Base-by-base conservation (phyloP, 176 grass and related monocot genomes). In the Tillandsia fasciculata region DNA sequence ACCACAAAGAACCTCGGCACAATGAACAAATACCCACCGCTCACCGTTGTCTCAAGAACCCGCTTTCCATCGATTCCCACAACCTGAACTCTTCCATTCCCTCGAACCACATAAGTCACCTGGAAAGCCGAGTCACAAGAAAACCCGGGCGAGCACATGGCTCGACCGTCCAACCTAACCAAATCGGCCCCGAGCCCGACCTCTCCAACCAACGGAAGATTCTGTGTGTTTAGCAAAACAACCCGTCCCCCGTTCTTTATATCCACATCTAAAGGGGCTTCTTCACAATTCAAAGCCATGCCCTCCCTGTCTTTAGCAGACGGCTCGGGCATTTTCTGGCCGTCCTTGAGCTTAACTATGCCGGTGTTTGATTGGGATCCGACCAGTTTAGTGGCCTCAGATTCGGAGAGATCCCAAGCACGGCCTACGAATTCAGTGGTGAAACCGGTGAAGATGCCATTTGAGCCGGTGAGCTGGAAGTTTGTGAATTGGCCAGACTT, bases 81-180 rank as follows among this genome's bases (percentile, higher is more conserved):
- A 0, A 96, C 88, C 79, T 96, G 92, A 0, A 92, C 92, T 0
- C 88, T 65, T 0, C 86, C 92, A 2, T 88, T 96, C 10, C 92
- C 92, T 18, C 86, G 78, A 1, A 96, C 76, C 1, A 96, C 68
- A 26, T 96, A 96, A 0, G 88, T 96, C 0, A 96, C 92, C 79
- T 96, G 88, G 72, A 84, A 96, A 0, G 92, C 92, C 0, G 92
- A 96, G 65, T 96, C 92, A 3, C 92, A 92, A 0, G 92, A 96
- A 81, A 92, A 96, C 1, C 92, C 92, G 0, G 92, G 92, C 0
- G 88, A 96, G 83, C 88, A 96, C 92, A 96, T 96, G 53, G 88
- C 85, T 54, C 88, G 86, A 6, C 76, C 92, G 2, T 87, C 56
- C 1, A 96, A 81, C 59, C 92, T 82, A 5, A 96, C 92, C 0